Evolutionary conservation across 768 basidiomycete species (phyloP), one percentile per base, ranked within the genome.

Genomic region (Pleurotus salmoneostramineus): DNA sequence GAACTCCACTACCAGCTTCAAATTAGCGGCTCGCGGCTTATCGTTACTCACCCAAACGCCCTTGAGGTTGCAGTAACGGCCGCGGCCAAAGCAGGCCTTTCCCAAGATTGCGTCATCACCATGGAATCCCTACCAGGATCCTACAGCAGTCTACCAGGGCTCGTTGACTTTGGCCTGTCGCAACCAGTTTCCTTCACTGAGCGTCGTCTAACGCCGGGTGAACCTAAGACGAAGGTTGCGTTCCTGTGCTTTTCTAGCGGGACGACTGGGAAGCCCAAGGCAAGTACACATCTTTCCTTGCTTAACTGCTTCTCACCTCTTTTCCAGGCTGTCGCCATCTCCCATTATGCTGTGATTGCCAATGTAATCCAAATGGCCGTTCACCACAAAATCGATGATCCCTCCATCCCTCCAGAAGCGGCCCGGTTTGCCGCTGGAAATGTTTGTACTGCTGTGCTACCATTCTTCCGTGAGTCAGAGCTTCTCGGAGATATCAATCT

Each of bases 231-330:
- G 17, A 83, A 77, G 59, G 54, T 82, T 5, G 80, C 82, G 3
- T 76, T 83, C 54, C 65, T 82, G 27, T 72, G 70, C 57, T 82
- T 83, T 59, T 82, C 81, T 3, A 80, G 79, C 54, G 80, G 80
- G 4, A 83, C 80, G 37, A 82, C 81, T 0, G 80, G 80, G 5
- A 77, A 72, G 56, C 78, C 78, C 31, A 78, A 60, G 55, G 80
- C 64, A 71, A 11, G 44, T n/a, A 32, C 14, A 33, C 6, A 34
- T 12, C 10, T 5, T 7, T 50, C 15, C 3, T 11, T 12, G 12
- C 27, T 6, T 35, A 35, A 1, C 3, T 17, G 37, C 14, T 57
- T 17, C 6, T 43, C 17, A 6, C 21, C 21, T 27, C 21, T 42
- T n/a, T 15, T n/a, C 10, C 32, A 79, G 78, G 82, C 79, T 2